Conservation (phyloP, 192 early-diverging fungal species). For the Podila verticillata region DNA sequence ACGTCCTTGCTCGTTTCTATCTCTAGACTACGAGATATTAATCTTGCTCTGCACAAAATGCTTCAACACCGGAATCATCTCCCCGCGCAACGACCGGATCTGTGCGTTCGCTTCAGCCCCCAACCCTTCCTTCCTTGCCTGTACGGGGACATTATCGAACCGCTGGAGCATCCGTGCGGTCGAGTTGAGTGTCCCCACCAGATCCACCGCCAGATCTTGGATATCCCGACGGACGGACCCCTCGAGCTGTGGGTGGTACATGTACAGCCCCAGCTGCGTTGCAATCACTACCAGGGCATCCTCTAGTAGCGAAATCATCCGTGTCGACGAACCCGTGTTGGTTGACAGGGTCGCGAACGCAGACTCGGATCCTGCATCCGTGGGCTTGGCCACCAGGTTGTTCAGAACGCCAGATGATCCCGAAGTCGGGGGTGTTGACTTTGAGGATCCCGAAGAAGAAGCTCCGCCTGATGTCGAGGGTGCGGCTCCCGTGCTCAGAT, state of each 20-base stretch:
- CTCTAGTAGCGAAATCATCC: slow-evolving; percentile 46
- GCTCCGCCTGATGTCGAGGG: slow-evolving; percentile 5
- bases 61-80: slow-evolving; percentile 46
- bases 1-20: no score
- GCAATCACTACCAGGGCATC: slow-evolving; percentile 48
- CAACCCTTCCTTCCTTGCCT: slow-evolving; percentile 19
- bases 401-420: no score
- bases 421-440: not conserved
- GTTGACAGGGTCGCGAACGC: slow-evolving; percentile 48
- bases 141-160: slow-evolving; percentile 39
- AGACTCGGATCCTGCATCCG: slow-evolving; percentile 2
- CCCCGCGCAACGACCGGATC: slow-evolving; percentile 28
- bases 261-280: slow-evolving; percentile 39
- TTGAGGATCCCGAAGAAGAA: not conserved
- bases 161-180: slow-evolving; percentile 36
- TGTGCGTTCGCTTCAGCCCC: slow-evolving; percentile 22
- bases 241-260: slow-evolving; percentile 41
- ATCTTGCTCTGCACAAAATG: slow-evolving; percentile 46
- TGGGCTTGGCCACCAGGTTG: not conserved
- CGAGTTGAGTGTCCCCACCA: slow-evolving; percentile 40
- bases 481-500: not conserved
- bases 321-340: slow-evolving; percentile 31
- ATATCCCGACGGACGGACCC: slow-evolving; percentile 29
- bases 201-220: slow-evolving; percentile 34
- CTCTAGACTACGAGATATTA: not conserved